Evolutionary conservation across 306 rosid species (phyloP).

Genomic region (Lupinus albus): DNA sequence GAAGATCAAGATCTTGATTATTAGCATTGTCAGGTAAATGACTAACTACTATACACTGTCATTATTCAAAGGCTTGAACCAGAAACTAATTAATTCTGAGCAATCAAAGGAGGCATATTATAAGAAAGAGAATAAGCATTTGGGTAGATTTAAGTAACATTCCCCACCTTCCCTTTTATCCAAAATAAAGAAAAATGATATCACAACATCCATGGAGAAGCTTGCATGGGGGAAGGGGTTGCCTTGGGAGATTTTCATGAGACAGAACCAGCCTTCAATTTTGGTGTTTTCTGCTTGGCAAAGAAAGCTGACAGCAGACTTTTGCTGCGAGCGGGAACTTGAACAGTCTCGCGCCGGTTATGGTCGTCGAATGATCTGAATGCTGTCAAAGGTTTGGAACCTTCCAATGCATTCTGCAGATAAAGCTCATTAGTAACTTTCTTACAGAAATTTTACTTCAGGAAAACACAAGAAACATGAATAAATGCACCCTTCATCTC

Average conservation of each 20-base stretch:
- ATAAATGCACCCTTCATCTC: slow-evolving; percentile 4
- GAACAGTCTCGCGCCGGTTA: slow-evolving; percentile 58
- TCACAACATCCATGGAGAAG: slow-evolving; percentile 33
- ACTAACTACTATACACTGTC: slow-evolving; percentile 50
- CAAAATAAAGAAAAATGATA: background rate
- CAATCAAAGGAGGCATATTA: slow-evolving; percentile 16
- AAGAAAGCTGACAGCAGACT: slow-evolving; percentile 91
- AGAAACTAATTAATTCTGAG: slow-evolving; percentile 35
- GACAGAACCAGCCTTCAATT: slow-evolving; percentile 63
- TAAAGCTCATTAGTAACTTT: slow-evolving; percentile 8
- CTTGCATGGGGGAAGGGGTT: slow-evolving; percentile 17
- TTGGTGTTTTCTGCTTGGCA: slow-evolving; percentile 68
- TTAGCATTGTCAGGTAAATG: slow-evolving; percentile 34
- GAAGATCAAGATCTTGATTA: slow-evolving; percentile 43
- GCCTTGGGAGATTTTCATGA: slow-evolving; percentile 45
- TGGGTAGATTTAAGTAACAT: slow-evolving; percentile 32
- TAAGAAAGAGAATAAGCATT: slow-evolving; percentile 32
- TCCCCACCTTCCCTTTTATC: background rate
- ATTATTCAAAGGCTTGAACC: slow-evolving; percentile 54
- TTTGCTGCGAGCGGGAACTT: slow-evolving; percentile 78
- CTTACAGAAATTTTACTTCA: background rate
- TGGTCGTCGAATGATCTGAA: slow-evolving; percentile 77
- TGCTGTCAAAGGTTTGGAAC: slow-evolving; percentile 60
- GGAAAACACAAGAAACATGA: slow-evolving; percentile 15
- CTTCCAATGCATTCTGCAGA: slow-evolving; percentile 70